Evolutionary conservation across 495 filamentous ascomycete species (phyloP), one percentile per base, ranked within the genome.

Genomic region (Penicillium ochrochloron): DNA sequence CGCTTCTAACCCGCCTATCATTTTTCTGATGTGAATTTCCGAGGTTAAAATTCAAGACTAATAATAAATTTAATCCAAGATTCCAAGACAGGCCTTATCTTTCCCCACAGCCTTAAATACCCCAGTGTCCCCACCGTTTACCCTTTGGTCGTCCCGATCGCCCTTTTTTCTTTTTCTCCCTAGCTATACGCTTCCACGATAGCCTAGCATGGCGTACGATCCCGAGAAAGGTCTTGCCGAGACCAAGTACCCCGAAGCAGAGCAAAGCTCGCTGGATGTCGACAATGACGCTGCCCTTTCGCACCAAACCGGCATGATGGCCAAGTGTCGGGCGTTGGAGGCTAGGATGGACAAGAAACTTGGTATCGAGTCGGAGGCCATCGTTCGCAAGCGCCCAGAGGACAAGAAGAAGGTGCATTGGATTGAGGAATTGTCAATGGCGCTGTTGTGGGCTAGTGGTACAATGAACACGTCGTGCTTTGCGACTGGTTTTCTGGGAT

Each of bases 391-490:
- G 59, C 73, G 73, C 5, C 78, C 82, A 33, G 82, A 83, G 54
- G 75, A 82, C 53, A 75, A 73, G 34, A 64, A 55, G 27, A 52
- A 62, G 6, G 66, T 69, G 9, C 61, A 63, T 29, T 75, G 74
- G 73, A 55, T 55, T 17, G 69, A 75, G 29, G 62, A 72, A 33
- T 29, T 76, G 69, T 82, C 80, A 5, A 81, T 87, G 74, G 73
- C 78, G 46, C 75, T 84, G 58, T 80, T 83, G 62, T 79, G 83
- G 84, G 80, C 80, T 2, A 79, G 78, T 3, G 75, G 76, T 7
- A 87, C 84, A 8, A 83, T 85, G 75, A 85, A 88, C 61, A 79
- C 84, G 10, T 79, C 79, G 48, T 84, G 81, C 60, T 84, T 88
- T 57, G 68, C 67, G 41, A 74, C 75, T n/a, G 78, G 78, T 6